Conservation (phyloP, 2,329 filamentous ascomycete species). For the Lachnellula subtilissima region DNA sequence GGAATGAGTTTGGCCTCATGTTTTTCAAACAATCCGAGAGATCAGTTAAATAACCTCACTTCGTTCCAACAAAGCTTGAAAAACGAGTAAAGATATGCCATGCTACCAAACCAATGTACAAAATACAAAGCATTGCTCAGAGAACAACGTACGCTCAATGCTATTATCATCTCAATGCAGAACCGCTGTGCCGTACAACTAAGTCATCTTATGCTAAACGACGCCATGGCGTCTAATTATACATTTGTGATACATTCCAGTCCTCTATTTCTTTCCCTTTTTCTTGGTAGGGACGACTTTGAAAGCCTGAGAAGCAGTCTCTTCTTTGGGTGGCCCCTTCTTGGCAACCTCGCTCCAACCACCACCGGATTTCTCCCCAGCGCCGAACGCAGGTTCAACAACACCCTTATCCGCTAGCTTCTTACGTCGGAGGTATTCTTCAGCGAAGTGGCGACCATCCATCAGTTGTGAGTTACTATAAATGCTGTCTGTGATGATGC, state of each 20-base stretch:
- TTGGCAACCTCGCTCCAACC: slow-evolving; percentile 98
- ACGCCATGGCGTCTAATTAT: slow-evolving; percentile 19
- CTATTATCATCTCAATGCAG: slow-evolving; percentile 10
- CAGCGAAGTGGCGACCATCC: slow-evolving; percentile 87
- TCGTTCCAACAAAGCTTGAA: neutral
- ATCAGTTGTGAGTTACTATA: slow-evolving; percentile 85
- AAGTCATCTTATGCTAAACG: slow-evolving; percentile 14
- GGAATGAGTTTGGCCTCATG: too few relatives aligned
- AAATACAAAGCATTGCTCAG: slow-evolving; percentile 1
- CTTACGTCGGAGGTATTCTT: slow-evolving; percentile 90
- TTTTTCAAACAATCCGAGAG: too few relatives aligned
- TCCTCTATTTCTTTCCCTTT: slow-evolving; percentile 70
- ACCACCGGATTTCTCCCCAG: slow-evolving; percentile 44
- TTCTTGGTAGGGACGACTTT: slow-evolving; percentile 90
- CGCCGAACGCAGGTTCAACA: slow-evolving; percentile 54
- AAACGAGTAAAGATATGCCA: neutral
- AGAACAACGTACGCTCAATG: neutral
- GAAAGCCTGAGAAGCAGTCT: slow-evolving; percentile 50
- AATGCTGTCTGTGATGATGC: slow-evolving; percentile 84
- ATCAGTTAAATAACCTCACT: neutral
- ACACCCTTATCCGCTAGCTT: slow-evolving; percentile 91
- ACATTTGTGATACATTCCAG: slow-evolving; percentile 19
- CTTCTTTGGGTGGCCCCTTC: slow-evolving; percentile 61
- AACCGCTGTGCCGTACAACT: slow-evolving; percentile 14
- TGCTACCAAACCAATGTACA: neutral